Conservation (phyloP, 257 asterid species). For the Misopates orontium region DNA sequence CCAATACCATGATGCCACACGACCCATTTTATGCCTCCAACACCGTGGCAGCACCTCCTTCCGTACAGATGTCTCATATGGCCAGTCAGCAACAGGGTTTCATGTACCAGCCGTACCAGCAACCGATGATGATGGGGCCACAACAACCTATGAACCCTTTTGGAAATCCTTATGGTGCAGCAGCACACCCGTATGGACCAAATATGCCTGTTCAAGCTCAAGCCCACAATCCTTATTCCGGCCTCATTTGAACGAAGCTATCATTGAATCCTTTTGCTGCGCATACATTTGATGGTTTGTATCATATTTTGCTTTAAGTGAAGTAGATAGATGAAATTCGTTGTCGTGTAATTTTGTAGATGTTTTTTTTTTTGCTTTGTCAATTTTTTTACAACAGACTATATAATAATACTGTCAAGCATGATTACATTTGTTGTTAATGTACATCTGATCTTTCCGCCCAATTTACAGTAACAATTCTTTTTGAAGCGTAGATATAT, state of each 20-base stretch:
- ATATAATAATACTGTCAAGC: slow-evolving; percentile 20
- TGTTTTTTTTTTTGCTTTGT: slow-evolving; percentile 13
- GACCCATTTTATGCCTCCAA: slow-evolving; percentile 81
- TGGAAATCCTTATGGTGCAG: slow-evolving; percentile 35
- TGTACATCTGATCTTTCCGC: no score
- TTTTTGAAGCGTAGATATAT: no score
- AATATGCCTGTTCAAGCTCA: slow-evolving; percentile 57
- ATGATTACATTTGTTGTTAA: no score
- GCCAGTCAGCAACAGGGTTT: slow-evolving; percentile 62
- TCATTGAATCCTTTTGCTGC: background rate
- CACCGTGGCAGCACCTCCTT: slow-evolving; percentile 56
- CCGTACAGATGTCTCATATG: slow-evolving; percentile 76
- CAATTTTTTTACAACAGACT: slow-evolving; percentile 1
- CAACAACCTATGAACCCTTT: slow-evolving; percentile 48
- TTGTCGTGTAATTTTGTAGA: slow-evolving; percentile 37
- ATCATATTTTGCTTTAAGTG: slow-evolving; percentile 33
- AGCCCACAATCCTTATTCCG: slow-evolving; percentile 52
- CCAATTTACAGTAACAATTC: no score
- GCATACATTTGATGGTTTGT: slow-evolving; percentile 22
- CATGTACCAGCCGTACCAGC: slow-evolving; percentile 48
- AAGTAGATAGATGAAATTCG: slow-evolving; percentile 35
- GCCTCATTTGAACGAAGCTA: slow-evolving; percentile 38
- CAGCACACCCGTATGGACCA: slow-evolving; percentile 40
- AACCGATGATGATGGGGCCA: slow-evolving; percentile 46
- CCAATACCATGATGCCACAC: slow-evolving; percentile 44